These are phyloP conservation scores for Phytopythium cucurbitacearum DNA, from an alignment of 352 stramenopile genomes.

Conservation along the genomic window DNA sequence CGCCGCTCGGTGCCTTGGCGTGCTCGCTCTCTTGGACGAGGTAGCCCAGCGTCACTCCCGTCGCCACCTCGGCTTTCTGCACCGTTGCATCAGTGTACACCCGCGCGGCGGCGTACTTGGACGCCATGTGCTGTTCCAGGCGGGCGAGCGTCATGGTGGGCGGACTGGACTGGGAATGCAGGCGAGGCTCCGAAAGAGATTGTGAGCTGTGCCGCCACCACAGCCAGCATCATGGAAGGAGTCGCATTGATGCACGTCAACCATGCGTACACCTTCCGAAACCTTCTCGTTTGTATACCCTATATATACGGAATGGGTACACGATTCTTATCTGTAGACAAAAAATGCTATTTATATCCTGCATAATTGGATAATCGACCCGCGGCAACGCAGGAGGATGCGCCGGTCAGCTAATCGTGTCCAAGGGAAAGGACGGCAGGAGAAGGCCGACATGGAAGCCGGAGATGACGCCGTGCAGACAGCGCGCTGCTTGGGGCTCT, in stretches of 20 bases:
- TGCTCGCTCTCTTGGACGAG: conserved; percentile 22
- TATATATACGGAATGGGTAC: too few relatives aligned
- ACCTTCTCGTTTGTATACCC: too few relatives aligned
- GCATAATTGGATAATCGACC: not conserved
- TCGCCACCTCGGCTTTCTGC: conserved; percentile 27
- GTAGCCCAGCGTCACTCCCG: conserved; percentile 45
- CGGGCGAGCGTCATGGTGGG: conserved; percentile 18
- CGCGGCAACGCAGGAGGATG: conserved; percentile 4
- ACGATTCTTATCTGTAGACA: too few relatives aligned
- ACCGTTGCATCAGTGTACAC: conserved; percentile 24
- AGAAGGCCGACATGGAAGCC: too few relatives aligned
- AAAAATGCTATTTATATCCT: not conserved
- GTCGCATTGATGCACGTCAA: too few relatives aligned
- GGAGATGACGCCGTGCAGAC: too few relatives aligned
- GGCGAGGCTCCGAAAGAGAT: not conserved
- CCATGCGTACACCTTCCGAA: too few relatives aligned
- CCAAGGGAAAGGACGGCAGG: too few relatives aligned
- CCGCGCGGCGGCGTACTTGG: conserved; percentile 24
- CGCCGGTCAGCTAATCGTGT: conserved; percentile 14
- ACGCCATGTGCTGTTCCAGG: conserved; percentile 38
- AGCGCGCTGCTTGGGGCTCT: too few relatives aligned
- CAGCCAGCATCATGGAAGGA: too few relatives aligned
- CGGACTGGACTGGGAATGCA: not conserved
- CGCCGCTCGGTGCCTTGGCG: conserved; percentile 4
- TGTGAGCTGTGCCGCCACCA: not conserved